A percentile compares a stretch with the other conserved stretches of the same genome.
Evolutionary conservation across 164 flowering plant genomes (phyloP).

Genomic region (Taxillus chinensis): DNA sequence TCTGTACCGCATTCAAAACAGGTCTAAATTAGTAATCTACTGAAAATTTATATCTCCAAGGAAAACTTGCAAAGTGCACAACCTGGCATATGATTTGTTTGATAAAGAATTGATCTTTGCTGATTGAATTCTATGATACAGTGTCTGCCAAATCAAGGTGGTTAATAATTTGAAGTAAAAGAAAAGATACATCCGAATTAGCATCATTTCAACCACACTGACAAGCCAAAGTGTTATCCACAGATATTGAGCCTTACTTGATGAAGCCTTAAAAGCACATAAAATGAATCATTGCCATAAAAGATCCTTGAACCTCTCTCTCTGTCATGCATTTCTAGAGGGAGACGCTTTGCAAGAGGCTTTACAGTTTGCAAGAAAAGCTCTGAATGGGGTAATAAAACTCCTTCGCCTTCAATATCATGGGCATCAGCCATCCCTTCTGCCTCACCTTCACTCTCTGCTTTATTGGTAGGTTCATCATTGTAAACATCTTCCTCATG

Average conservation of each 20-base stretch:
- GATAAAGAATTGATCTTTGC: conserved; percentile 76
- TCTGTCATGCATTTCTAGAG: conserved; percentile 28
- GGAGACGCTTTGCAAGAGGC: conserved; percentile 71
- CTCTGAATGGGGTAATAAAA: conserved; percentile 47
- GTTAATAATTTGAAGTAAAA: too few species aligned
- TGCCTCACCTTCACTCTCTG: conserved; percentile 92
- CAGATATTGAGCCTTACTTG: conserved; percentile 40
- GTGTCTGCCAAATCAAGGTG: conserved; percentile 33
- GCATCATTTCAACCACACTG: too few species aligned
- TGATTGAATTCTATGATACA: conserved; percentile 81
- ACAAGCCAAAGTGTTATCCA: neutral
- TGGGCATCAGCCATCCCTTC: conserved; percentile 80
- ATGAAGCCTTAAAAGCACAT: conserved; percentile 92
- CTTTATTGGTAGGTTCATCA: conserved; percentile 56
- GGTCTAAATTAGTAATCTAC: too few species aligned
- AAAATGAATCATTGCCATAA: conserved; percentile 90
- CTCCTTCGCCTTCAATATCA: conserved; percentile 65
- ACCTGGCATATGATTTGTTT: conserved; percentile 68
- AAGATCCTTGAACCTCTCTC: conserved; percentile 47
- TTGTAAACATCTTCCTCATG: conserved; percentile 62
- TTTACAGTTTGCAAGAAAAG: conserved; percentile 53
- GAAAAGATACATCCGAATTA: too few species aligned
- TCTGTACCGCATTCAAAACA: conserved; percentile 26
- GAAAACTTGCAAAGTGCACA: conserved; percentile 5
- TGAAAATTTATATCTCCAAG: neutral